These are phyloP conservation scores for Cystofilobasidium capitatum DNA, from an alignment of 768 basidiomycete genomes.

Conservation along the genomic window DNA sequence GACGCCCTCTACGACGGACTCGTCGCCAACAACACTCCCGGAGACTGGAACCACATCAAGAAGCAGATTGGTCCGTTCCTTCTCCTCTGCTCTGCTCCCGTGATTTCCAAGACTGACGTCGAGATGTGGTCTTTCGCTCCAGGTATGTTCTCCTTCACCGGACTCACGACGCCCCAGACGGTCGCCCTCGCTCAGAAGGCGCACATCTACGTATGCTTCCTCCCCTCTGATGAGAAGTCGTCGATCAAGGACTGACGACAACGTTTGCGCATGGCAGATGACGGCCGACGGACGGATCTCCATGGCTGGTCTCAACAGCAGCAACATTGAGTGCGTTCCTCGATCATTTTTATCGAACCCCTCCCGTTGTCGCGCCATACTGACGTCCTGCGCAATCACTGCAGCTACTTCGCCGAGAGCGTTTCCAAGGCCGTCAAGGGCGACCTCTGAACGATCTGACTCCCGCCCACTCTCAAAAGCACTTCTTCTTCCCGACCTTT, in stretches of 20 bases:
- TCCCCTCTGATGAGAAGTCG: too few species aligned
- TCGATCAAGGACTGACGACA: too few species aligned
- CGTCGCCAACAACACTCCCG: slow-evolving; percentile 58
- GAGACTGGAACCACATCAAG: slow-evolving; percentile 89
- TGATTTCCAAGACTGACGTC: background rate
- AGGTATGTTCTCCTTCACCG: slow-evolving; percentile 59
- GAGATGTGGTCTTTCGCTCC: too few species aligned
- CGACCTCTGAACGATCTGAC: slow-evolving; percentile 52
- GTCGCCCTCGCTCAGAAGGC: slow-evolving; percentile 74
- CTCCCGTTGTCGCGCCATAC: background rate
- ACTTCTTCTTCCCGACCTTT: too few species aligned
- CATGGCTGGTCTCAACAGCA: slow-evolving; percentile 78
- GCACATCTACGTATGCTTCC: slow-evolving; percentile 65
- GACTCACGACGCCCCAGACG: slow-evolving; percentile 66
- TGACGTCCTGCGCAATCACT: background rate
- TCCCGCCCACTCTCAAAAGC: too few species aligned
- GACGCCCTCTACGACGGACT: slow-evolving; percentile 69
- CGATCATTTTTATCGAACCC: background rate
- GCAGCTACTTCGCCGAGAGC: slow-evolving; percentile 64
- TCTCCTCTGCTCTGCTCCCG: background rate
- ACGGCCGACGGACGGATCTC: slow-evolving; percentile 51
- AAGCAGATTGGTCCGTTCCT: slow-evolving; percentile 43
- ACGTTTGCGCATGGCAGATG: background rate
- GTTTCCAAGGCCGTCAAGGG: slow-evolving; percentile 75
- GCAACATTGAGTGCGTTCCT: slow-evolving; percentile 58